Conservation (phyloP, 73 alveolate genomes). For the Paramecium primaurelia region DNA sequence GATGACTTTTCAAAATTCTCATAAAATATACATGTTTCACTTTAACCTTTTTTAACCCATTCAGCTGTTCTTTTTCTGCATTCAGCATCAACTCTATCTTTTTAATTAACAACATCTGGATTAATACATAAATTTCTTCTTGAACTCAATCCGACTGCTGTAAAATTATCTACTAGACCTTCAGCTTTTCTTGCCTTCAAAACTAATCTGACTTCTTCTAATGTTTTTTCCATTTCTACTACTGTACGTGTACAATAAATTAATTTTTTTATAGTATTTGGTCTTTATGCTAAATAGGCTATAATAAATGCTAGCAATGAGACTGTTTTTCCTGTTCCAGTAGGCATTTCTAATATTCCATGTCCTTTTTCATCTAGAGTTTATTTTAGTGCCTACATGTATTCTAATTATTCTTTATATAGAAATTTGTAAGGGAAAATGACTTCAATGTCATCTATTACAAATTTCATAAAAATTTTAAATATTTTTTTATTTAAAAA, state of each 20-base stretch:
- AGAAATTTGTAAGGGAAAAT: conserved; percentile 74
- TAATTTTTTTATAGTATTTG: conserved; percentile 54
- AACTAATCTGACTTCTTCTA: conserved; percentile 75
- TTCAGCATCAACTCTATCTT: conserved; percentile 74
- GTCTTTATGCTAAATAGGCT: conserved; percentile 65
- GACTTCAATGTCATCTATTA: conserved; percentile 70
- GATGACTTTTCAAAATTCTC: conserved; percentile 64
- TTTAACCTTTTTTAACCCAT: conserved; percentile 69
- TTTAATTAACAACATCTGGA: conserved; percentile 64
- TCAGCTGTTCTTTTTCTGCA: conserved; percentile 80
- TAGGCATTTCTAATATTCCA: conserved; percentile 87
- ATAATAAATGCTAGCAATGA: conserved; percentile 72
- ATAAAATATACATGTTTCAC: conserved; percentile 66
- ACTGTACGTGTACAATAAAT: conserved; percentile 85
- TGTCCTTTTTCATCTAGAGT: conserved; percentile 81
- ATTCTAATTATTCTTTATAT: conserved; percentile 75
- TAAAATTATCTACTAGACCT: conserved; percentile 47
- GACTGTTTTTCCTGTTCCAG: conserved; percentile 91
- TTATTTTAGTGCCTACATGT: conserved; percentile 72
- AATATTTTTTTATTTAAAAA: not conserved
- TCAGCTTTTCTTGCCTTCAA: conserved; percentile 67
- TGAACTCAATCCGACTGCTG: conserved; percentile 57
- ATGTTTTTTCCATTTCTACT: conserved; percentile 86
- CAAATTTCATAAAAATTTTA: conserved; percentile 47
- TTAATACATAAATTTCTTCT: conserved; percentile 81